phyloP scores from a whole-genome alignment of 495 filamentous ascomycete genomes.

The Pseudomonodictys pantanalensis region DNA sequence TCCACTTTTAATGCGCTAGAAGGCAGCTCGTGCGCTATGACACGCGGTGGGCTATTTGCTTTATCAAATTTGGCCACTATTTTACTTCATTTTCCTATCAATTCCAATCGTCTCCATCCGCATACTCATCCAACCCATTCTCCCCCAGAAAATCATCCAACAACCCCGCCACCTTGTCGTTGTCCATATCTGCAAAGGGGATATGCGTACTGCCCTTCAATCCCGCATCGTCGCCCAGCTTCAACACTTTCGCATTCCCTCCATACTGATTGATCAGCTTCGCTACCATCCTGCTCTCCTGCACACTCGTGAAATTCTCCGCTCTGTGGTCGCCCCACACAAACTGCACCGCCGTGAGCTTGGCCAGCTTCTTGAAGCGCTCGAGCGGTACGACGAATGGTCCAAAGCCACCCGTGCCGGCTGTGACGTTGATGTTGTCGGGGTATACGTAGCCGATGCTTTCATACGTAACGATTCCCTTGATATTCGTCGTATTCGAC shows the following conservation, averaged over 20 bases:
- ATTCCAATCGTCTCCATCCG: background rate
- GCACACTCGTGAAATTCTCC: constrained; percentile 37
- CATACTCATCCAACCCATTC: constrained; percentile 42
- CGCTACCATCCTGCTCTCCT: constrained; percentile 39
- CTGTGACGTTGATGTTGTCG: constrained; percentile 42
- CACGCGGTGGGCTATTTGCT: background rate
- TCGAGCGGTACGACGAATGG: constrained; percentile 44
- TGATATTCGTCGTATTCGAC: constrained; percentile 47
- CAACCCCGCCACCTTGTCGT: constrained; percentile 44
- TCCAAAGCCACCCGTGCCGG: constrained; percentile 38
- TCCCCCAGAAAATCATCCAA: constrained; percentile 43
- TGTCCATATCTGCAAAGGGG: constrained; percentile 49
- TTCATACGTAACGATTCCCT: constrained; percentile 51
- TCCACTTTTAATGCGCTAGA: too few species aligned
- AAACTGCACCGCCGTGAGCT: constrained; percentile 46
- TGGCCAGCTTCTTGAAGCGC: constrained; percentile 49
- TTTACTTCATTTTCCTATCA: background rate
- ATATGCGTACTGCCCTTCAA: constrained; percentile 48
- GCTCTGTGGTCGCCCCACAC: constrained; percentile 48
- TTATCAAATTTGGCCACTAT: background rate
- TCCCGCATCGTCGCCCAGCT: constrained; percentile 42
- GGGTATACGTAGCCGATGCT: constrained; percentile 48
- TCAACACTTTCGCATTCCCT: constrained; percentile 47
- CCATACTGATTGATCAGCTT: constrained; percentile 48
- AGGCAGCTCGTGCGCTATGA: too few species aligned